Conservation (phyloP, 1,139 yeast genomes). For the Kurtzmaniella quercitrusa region DNA sequence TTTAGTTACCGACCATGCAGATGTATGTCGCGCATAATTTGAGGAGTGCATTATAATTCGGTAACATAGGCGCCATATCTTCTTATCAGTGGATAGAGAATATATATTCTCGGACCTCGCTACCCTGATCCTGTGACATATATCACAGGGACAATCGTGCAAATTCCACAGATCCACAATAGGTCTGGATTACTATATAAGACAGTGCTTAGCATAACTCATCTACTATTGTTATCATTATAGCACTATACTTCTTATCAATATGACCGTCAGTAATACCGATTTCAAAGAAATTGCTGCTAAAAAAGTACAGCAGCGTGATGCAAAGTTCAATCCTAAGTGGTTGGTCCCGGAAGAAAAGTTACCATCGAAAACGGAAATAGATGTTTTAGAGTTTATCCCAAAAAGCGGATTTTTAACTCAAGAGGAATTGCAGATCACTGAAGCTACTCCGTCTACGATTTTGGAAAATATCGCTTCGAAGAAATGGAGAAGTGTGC, state of each 20-base stretch:
- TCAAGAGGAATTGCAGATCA: slow-evolving; percentile 29
- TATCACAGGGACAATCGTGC: not conserved
- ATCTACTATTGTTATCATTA: too few species aligned
- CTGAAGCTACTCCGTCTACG: slow-evolving; percentile 29
- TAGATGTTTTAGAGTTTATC: slow-evolving; percentile 36
- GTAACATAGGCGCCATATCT: not conserved
- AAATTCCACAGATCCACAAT: not conserved
- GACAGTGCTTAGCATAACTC: too few species aligned
- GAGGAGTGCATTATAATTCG: not conserved
- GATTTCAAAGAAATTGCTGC: slow-evolving; percentile 30
- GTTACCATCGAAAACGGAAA: slow-evolving; percentile 23
- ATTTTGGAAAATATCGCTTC: slow-evolving; percentile 30
- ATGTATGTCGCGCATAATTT: not conserved
- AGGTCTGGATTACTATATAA: not conserved
- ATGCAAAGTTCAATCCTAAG: slow-evolving; percentile 30
- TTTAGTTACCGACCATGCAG: not conserved
- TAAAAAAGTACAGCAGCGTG: slow-evolving; percentile 29
- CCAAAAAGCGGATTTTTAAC: slow-evolving; percentile 20
- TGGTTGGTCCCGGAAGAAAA: slow-evolving; percentile 35
- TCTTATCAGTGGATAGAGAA: not conserved
- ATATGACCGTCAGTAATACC: not conserved
- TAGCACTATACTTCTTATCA: too few species aligned
- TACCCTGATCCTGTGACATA: slow-evolving; percentile 2
- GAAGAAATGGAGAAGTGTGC: slow-evolving; percentile 21
- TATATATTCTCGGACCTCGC: not conserved